A percentile compares a stretch with the other conserved stretches of the same genome.
Evolutionary conservation across 106 monocot genomes (phyloP).

Genomic region (Narthecium ossifragum): DNA sequence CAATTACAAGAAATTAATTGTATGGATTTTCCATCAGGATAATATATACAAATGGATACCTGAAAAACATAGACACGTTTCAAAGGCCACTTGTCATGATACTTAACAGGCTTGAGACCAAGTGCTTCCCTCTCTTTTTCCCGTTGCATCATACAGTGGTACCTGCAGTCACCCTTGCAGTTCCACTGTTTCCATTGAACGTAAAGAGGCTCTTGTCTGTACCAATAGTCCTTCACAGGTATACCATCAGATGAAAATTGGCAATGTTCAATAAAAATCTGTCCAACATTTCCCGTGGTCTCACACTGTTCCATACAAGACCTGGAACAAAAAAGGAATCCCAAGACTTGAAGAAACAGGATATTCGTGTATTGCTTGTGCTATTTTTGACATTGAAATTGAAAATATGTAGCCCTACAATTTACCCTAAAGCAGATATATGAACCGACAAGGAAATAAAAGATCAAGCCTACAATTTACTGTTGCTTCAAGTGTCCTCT

Average conservation of each 20-base stretch:
- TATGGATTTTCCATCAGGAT: too few relatives aligned
- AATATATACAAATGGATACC: constrained; percentile 38
- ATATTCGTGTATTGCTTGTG: too few relatives aligned
- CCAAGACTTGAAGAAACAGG: neutral
- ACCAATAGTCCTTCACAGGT: constrained; percentile 41
- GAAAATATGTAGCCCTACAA: too few relatives aligned
- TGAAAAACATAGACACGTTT: constrained; percentile 65
- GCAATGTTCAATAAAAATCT: constrained; percentile 38
- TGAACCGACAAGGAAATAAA: neutral
- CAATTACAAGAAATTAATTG: neutral
- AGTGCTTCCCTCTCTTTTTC: constrained; percentile 49
- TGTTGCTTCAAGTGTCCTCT: too few relatives aligned
- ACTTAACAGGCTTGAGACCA: constrained; percentile 62
- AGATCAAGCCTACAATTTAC: too few relatives aligned
- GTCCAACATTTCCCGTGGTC: constrained; percentile 28
- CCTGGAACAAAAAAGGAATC: constrained; percentile 17
- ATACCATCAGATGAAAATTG: constrained; percentile 32
- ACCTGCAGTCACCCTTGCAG: constrained; percentile 73
- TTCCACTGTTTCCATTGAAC: constrained; percentile 61
- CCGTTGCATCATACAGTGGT: constrained; percentile 77
- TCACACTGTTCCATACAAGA: constrained; percentile 57
- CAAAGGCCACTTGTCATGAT: constrained; percentile 96
- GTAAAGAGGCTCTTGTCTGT: constrained; percentile 59
- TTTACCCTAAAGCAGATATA: neutral
- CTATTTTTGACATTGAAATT: too few relatives aligned